Base-by-base conservation (phyloP, 2,329 filamentous ascomycete species). In the Colletotrichum chrysophilum region DNA sequence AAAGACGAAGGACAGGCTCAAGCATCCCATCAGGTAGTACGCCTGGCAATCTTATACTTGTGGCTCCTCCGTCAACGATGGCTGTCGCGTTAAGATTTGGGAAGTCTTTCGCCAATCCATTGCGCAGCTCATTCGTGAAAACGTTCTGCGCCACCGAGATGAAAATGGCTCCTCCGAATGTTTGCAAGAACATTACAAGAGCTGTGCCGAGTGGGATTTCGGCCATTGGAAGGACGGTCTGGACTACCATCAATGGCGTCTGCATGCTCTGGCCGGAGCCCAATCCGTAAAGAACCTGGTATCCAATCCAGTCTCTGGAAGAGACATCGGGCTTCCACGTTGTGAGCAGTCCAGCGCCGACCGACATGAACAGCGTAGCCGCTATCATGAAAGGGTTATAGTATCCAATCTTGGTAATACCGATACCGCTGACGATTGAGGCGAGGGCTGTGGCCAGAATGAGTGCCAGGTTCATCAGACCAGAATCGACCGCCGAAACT, bases 301-400 rank as follows among this genome's bases (percentile, higher is more conserved):
- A 81, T 9, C 79, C 79, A 28, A 80, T 79, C 79, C 79, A 80
- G 4, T 13, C 21, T 26, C 56, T 16, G 1, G 28, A 14, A 3
- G 48, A n/a, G 18, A 30, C 24, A 12, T 72, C 38, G 1, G 64
- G 36, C 7, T 52, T 72, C 55, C 61, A 73, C 1, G 69, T 73
- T 4, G 73, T 75, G 2, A 75, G 21, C 3, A 75, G 52, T 7
- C 73, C 73, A 2, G 69, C 56, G 10, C 83, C 83, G 52, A 84
- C 76, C 1, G 82, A 74, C 66, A 70, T 80, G 56, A 79, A 76
- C 72, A 84, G 71, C 1, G 83, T 78, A 2, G 80, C 80, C 2
- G 77, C 56, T 4, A 84, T 80, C 80, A 85, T 84, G 30, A 80
- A 83, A 0, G 78, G 84, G 28, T 78, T 81, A 34, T 85, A 85